Conservation (phyloP, 2,329 filamentous ascomycete genomes). For the Alternaria brassicae region DNA sequence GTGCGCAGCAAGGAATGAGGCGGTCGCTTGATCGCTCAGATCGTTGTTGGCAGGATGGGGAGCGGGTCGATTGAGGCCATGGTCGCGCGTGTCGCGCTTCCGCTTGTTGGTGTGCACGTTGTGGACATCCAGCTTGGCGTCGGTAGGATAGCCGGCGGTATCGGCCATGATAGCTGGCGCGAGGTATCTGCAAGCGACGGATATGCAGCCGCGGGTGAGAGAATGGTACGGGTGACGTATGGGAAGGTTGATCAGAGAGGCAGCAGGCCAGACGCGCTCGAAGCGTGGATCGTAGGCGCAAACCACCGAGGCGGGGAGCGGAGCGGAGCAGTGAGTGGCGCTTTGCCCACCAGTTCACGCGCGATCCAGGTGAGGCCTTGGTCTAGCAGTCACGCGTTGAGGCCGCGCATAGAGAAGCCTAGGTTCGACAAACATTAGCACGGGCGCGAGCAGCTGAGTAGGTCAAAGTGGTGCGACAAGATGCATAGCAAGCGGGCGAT, state of each 20-base stretch:
- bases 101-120: conserved; percentile 52
- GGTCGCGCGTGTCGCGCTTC: conserved; percentile 56
- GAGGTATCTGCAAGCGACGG: neutral
- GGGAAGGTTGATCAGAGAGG: conserved; percentile 19
- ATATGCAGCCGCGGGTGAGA: neutral
- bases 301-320: conserved; percentile 22
- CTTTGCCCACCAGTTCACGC: conserved; percentile 37
- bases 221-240: conserved; percentile 12
- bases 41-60: conserved; percentile 45
- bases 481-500: conserved; percentile 30
- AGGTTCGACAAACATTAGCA: conserved; percentile 49
- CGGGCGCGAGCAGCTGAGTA: conserved; percentile 34
- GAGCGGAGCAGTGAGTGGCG: conserved; percentile 19
- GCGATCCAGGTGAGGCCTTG: conserved; percentile 24
- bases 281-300: conserved; percentile 33
- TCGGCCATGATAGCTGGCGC: conserved; percentile 40
- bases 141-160: conserved; percentile 49
- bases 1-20: conserved; percentile 51
- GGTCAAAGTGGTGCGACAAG: conserved; percentile 37
- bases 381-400: conserved; percentile 39
- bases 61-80: conserved; percentile 49
- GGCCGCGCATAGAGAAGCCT: conserved; percentile 37
- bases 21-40: conserved; percentile 47
- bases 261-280: conserved; percentile 27
- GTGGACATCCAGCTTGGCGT: conserved; percentile 45